Evolutionary conservation across 1,284 basidiomycete species (phyloP).

Genomic region (Leccinum fuscescens): DNA sequence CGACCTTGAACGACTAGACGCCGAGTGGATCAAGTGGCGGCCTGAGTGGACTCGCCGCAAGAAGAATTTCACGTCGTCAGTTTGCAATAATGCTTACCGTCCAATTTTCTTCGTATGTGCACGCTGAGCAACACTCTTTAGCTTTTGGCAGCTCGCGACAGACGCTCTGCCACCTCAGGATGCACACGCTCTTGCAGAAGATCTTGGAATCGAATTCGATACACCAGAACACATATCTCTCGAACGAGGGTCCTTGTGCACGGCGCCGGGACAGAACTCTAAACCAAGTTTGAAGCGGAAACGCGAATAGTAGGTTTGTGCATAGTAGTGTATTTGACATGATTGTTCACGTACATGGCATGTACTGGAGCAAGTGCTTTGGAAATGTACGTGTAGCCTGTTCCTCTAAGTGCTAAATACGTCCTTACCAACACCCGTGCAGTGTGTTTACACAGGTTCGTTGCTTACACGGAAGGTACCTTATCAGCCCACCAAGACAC

Average conservation of each 20-base stretch:
- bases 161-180: slow-evolving; percentile 66
- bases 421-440: background rate
- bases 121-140: slow-evolving; percentile 28
- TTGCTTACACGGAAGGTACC: background rate
- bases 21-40: slow-evolving; percentile 70
- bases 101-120: background rate
- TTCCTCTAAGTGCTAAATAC: background rate
- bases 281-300: slow-evolving; percentile 31
- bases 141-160: slow-evolving; percentile 71
- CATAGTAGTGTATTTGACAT: background rate
- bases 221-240: slow-evolving; percentile 60
- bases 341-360: background rate
- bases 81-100: slow-evolving; percentile 12
- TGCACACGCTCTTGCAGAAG: slow-evolving; percentile 58
- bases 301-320: slow-evolving; percentile 20
- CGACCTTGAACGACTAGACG: slow-evolving; percentile 59
- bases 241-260: slow-evolving; percentile 27
- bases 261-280: slow-evolving; percentile 5
- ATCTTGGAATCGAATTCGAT: slow-evolving; percentile 74
- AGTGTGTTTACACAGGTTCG: background rate
- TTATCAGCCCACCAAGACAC: too few relatives aligned
- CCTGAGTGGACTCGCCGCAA: slow-evolving; percentile 68
- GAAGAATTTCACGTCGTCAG: slow-evolving; percentile 66
- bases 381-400: background rate
- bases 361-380: background rate